Evolutionary conservation across 1,284 basidiomycete genomes (phyloP).

Genomic region (Boletus smithii): DNA sequence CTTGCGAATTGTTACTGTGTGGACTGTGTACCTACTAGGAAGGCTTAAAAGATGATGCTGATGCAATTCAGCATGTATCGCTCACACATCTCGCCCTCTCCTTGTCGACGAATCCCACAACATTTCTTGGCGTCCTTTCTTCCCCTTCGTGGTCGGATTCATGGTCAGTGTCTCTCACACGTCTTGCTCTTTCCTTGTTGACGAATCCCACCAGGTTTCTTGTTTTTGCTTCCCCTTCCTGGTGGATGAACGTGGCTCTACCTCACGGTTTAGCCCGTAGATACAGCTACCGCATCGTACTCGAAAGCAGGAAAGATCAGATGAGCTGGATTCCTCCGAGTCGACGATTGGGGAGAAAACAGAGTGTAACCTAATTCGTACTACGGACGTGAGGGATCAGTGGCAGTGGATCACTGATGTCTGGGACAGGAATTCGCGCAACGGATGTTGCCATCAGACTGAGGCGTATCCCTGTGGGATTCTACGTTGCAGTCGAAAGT

Average conservation of each 20-base stretch:
- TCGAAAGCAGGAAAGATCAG: background rate
- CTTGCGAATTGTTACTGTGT: too few relatives aligned
- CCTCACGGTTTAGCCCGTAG: background rate
- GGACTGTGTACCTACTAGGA: too few relatives aligned
- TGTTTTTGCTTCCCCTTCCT: background rate
- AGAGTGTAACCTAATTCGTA: background rate
- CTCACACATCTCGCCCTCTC: background rate
- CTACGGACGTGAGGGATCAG: too few relatives aligned
- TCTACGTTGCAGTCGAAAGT: background rate
- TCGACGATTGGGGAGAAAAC: background rate
- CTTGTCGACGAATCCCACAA: background rate
- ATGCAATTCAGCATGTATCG: too few relatives aligned
- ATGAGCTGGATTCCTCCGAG: background rate
- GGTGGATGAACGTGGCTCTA: background rate
- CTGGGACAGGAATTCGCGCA: background rate
- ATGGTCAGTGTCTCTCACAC: background rate
- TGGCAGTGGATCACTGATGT: background rate
- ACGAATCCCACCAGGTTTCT: background rate
- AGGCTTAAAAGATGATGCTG: too few relatives aligned
- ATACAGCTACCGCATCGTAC: background rate
- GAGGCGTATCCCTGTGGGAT: slow-evolving; percentile 2
- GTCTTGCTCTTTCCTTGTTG: background rate
- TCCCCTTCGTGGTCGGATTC: too few relatives aligned
- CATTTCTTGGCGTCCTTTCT: background rate
- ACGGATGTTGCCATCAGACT: background rate